Conservation (phyloP, 495 filamentous ascomycete species). For the Staphylotrichum tortipilum region DNA sequence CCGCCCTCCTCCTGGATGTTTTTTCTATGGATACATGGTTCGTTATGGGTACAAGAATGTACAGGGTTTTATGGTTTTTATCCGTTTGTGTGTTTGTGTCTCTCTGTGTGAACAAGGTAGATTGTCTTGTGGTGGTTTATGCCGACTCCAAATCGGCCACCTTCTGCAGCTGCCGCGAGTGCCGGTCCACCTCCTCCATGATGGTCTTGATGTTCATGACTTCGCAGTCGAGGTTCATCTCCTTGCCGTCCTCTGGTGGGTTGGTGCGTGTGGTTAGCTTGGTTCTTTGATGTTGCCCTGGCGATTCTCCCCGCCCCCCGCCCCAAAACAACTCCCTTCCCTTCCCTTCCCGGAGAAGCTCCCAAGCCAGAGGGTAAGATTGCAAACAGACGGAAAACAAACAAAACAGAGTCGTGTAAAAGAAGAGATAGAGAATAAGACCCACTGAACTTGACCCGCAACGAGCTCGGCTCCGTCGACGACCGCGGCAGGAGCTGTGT, state of each 20-base stretch:
- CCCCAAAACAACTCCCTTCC: too few relatives aligned
- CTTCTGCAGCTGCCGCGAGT: constrained; percentile 71
- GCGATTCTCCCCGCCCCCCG: too few relatives aligned
- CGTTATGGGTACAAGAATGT: too few relatives aligned
- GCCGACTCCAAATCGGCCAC: constrained; percentile 68
- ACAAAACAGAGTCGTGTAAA: too few relatives aligned
- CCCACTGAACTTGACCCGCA: constrained; percentile 78
- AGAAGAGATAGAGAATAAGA: constrained; percentile 9
- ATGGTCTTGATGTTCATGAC: constrained; percentile 79
- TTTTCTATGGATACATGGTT: neutral
- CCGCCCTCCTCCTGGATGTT: too few relatives aligned
- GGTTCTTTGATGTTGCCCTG: neutral
- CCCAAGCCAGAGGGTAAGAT: too few relatives aligned
- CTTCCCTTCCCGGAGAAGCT: too few relatives aligned
- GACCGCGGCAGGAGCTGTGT: constrained; percentile 65
- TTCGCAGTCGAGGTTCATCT: constrained; percentile 60
- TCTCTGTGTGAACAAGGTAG: too few relatives aligned
- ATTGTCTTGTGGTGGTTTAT: too few relatives aligned
- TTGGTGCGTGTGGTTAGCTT: neutral
- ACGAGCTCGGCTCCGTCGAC: constrained; percentile 50
- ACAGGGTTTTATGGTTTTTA: too few relatives aligned
- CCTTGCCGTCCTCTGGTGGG: constrained; percentile 68
- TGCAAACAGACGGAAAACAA: too few relatives aligned
- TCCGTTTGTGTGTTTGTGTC: too few relatives aligned
- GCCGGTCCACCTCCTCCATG: constrained; percentile 78